Evolutionary conservation across 2,329 filamentous ascomycete species (phyloP), one percentile per base, ranked within the genome.

Genomic region (Diaporthe amygdali): DNA sequence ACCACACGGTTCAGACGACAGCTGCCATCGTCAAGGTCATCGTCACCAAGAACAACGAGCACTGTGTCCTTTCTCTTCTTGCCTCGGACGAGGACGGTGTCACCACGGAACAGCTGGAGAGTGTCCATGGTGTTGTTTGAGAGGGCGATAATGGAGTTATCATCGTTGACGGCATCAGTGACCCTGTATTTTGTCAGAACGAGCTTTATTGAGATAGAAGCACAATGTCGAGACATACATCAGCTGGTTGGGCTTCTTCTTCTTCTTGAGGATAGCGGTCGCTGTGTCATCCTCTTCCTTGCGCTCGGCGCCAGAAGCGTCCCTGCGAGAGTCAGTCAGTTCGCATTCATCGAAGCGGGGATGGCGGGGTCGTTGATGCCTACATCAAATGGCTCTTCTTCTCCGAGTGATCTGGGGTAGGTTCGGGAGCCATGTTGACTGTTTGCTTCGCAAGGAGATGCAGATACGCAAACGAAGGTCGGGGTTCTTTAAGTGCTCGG

Each of bases 31-130:
- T 99, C 96, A 69, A 99, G 92, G 75, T 99, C 96, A 79, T 99
- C 96, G 82, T 99, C 96, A 74, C 95, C 95, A 73, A 99, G 90
- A 72, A 99, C 97, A 79, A 99, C 98, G 80, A 99, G 88, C 72
- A 98, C 96, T 4, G 96, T 99, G 81, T 99, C 96, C 89, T 98
- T 98, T 85, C 96, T 91, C 93, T 98, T 99, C 92, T 99, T 99
- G 84, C 96, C 96, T 86, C 97, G 97, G 70, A 99, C 96, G 72
- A 98, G 89, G 68, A 99, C 97, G 76, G 96, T 99, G 82, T 99
- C 96, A 77, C 96, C 96, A 81, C 97, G 94, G 93, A 99, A 99
- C 74, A 99, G 92, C 87, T 98, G 95, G 76, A 99, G 92, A 73
- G 93, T 92, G 85, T 99, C 96, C 96, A 99, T 99, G 77, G 96